Evolutionary conservation across 2,329 filamentous ascomycete genomes (phyloP), one percentile per base, ranked within the genome.

Genomic region (Stagonosporopsis chrysanthemi): DNA sequence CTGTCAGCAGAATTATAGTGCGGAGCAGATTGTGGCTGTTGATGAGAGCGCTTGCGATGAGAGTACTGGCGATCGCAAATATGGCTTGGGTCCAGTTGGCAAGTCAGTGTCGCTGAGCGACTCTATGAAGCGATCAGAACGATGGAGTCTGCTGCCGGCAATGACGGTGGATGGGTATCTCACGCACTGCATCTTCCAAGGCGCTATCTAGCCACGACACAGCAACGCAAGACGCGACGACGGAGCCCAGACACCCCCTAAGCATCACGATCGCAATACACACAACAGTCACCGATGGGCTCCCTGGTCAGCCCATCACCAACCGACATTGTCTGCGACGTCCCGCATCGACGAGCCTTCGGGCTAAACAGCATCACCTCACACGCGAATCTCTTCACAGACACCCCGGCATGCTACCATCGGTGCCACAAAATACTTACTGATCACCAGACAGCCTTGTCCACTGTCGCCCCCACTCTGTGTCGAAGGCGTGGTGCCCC

Each of bases 21-120:
- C 46, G n/a, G 60, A 63, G 24, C 44, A 57, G 44, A 41, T 62
- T 11, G 42, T 61, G 22, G 45, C 49, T 26, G 3, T 64, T 6
- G 52, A 64, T 52, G 44, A 62, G 53, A 53, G 46, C n/a, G 49
- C 45, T 41, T 53, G 40, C 29, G 60, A 64, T 45, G 49, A 64
- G 55, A 44, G 45, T 40, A 61, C 58, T 12, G 52, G 54, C n/a
- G 44, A 61, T 44, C 33, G 58, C 26, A 61, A 63, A 28, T 56
- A 59, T 42, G 44, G 51, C 15, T 62, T 26, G 46, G 14, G 28
- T 39, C 56, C 50, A 43, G 33, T 62, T 46, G 8, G 47, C 2
- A 2, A 22, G 1, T 26, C 44, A 11, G 33, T 47, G 3, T 7
- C 2, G 23, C 33, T 47, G 15, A 28, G 15, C 12, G 35, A 33